Percentiles rank a stretch among this genome's conserved stretches.
These are phyloP conservation scores for Metschnikowia chrysomelidarum DNA, from an alignment of 805 yeast genomes.

Conservation along the genomic window DNA sequence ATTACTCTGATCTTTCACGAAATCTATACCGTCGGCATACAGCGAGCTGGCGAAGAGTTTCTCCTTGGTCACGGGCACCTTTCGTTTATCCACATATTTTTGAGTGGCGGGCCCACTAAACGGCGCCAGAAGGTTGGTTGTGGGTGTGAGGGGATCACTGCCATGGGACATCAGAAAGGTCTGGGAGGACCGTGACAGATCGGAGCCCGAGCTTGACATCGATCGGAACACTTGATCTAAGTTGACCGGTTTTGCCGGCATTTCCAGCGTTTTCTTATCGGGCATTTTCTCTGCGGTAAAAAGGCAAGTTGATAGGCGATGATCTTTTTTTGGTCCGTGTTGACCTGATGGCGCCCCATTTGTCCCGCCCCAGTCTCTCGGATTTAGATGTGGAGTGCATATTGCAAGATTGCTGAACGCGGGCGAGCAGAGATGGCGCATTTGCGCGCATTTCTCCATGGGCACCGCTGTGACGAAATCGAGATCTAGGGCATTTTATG, in stretches of 20 bases:
- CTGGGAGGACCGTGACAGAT: slow-evolving; percentile 13
- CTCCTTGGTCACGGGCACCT: slow-evolving; percentile 13
- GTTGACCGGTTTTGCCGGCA: no score
- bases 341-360: no score
- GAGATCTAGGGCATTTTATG: no score
- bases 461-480: no score
- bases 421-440: no score
- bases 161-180: slow-evolving; percentile 11
- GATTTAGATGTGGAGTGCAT: slow-evolving; percentile 5
- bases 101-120: slow-evolving; percentile 5
- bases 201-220: slow-evolving; percentile 13
- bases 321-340: no score
- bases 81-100: slow-evolving; percentile 6
- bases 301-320: no score
- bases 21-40: slow-evolving; percentile 27
- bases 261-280: no score
- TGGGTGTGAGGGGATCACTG: slow-evolving; percentile 8
- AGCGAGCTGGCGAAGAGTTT: slow-evolving; percentile 21
- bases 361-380: no score
- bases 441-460: no score
- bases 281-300: no score
- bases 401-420: slow-evolving; percentile 7
- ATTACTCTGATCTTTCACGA: slow-evolving; percentile 21
- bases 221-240: slow-evolving; percentile 4
- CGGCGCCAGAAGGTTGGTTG: slow-evolving; percentile 5